Conservation (phyloP, 192 early-diverging fungal species). For the Dimargaris cristalligena region DNA sequence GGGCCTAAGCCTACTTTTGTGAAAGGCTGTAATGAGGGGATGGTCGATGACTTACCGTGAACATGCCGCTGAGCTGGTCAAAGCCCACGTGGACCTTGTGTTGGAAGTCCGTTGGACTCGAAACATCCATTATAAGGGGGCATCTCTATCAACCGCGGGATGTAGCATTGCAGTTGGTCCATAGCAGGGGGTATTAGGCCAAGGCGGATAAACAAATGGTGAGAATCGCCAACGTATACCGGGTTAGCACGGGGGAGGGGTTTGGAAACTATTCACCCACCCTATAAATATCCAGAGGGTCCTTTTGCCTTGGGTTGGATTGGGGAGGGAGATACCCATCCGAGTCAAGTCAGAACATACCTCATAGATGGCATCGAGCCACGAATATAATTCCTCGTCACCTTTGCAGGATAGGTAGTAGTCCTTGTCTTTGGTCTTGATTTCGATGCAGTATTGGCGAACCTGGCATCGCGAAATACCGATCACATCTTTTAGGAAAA, state of each 20-base stretch:
- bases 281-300: too few species aligned
- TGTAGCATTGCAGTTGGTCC: too few species aligned
- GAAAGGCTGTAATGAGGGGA: constrained; percentile 25
- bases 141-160: too few species aligned
- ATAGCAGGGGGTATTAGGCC: too few species aligned
- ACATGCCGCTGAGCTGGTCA: constrained; percentile 35
- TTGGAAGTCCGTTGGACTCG: constrained; percentile 36
- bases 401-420: constrained; percentile 84
- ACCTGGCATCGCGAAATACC: constrained; percentile 73
- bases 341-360: constrained; percentile 18
- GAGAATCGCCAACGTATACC: too few species aligned
- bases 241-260: too few species aligned
- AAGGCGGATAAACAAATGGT: too few species aligned
- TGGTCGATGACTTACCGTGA: constrained; percentile 39
- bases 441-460: constrained; percentile 88
- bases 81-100: constrained; percentile 40
- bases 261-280: too few species aligned
- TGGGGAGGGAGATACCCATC: too few species aligned
- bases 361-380: constrained; percentile 97
- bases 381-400: constrained; percentile 94
- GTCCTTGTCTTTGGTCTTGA: constrained; percentile 82
- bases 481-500: constrained; percentile 87
- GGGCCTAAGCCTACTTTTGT: too few species aligned
- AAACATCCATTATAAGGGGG: constrained; percentile 27
- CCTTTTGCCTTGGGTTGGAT: too few species aligned